These are phyloP conservation scores for Solanum rostratum DNA, from an alignment of 257 asterid species.

Conservation along the genomic window DNA sequence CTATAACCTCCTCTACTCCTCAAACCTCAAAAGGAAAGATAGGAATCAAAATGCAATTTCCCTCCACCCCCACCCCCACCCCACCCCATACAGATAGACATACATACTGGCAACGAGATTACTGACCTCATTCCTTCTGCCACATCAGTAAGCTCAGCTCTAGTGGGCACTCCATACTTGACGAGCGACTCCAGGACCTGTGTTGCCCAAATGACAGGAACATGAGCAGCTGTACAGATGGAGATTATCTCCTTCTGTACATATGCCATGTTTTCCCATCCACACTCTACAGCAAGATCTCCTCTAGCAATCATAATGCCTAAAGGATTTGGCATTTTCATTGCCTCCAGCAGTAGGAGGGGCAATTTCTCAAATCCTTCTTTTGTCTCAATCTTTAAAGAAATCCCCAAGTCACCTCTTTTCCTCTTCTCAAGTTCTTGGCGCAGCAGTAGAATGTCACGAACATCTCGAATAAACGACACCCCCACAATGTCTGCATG, in stretches of 20 bases:
- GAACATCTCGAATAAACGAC: conserved; percentile 51
- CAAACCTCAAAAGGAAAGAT: background rate
- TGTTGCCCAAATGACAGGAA: conserved; percentile 62
- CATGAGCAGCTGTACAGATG: conserved; percentile 48
- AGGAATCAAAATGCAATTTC: background rate
- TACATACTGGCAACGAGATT: background rate
- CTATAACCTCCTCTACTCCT: background rate
- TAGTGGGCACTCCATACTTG: conserved; percentile 49
- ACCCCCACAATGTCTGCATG: conserved; percentile 69
- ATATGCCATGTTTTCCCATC: conserved; percentile 68
- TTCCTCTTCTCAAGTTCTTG: conserved; percentile 54
- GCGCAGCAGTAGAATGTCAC: conserved; percentile 35
- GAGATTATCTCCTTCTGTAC: conserved; percentile 56
- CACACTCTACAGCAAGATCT: conserved; percentile 78
- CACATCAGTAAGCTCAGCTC: conserved; percentile 73
- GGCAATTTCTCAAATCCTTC: conserved; percentile 61
- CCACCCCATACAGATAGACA: background rate
- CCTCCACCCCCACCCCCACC: background rate
- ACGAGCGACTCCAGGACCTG: conserved; percentile 62
- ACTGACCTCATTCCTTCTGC: conserved; percentile 55
- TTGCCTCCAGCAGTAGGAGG: conserved; percentile 44
- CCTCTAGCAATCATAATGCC: conserved; percentile 81
- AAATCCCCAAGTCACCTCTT: conserved; percentile 34
- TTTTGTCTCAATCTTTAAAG: conserved; percentile 60
- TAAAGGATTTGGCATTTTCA: conserved; percentile 48